Conservation (phyloP, 2,329 filamentous ascomycete genomes). For the Claviceps africana region DNA sequence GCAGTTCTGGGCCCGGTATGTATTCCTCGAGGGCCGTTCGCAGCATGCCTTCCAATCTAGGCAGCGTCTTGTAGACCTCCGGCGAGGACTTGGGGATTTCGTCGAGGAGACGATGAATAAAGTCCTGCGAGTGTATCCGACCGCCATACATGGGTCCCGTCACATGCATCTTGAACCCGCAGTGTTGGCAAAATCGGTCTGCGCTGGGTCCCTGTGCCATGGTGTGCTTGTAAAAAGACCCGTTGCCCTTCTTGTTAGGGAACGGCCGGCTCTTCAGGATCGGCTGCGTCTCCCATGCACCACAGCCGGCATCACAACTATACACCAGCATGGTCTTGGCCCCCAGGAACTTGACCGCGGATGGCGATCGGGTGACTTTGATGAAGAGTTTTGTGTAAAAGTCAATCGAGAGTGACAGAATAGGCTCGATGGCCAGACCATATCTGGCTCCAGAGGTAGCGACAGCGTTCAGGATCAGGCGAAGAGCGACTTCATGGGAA, state of each 20-base stretch:
- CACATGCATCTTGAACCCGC: conserved; percentile 72
- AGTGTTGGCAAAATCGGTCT: conserved; percentile 62
- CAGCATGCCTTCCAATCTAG: conserved; percentile 82
- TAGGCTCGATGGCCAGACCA: conserved; percentile 75
- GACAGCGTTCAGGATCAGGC: conserved; percentile 72
- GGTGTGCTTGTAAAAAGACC: conserved; percentile 63
- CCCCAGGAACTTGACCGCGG: conserved; percentile 77
- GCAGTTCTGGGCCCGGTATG: conserved; percentile 23
- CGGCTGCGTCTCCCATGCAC: conserved; percentile 76
- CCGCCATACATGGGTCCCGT: conserved; percentile 93
- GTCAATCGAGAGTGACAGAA: conserved; percentile 87
- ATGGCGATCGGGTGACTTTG: conserved; percentile 62
- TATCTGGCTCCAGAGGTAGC: conserved; percentile 71
- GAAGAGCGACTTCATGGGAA: conserved; percentile 79
- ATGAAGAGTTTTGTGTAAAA: conserved; percentile 90
- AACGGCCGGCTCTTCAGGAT: conserved; percentile 55
- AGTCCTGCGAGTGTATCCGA: conserved; percentile 69
- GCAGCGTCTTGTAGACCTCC: conserved; percentile 63
- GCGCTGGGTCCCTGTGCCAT: conserved; percentile 58
- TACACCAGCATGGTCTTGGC: conserved; percentile 90
- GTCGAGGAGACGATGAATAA: conserved; percentile 65
- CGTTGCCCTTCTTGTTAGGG: conserved; percentile 55
- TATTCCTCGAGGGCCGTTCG: conserved; percentile 72
- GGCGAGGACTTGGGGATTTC: conserved; percentile 53
- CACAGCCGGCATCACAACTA: conserved; percentile 80